These are phyloP conservation scores for Microdochium bolleyi DNA, from an alignment of 2,329 filamentous ascomycete species.

Conservation along the genomic window DNA sequence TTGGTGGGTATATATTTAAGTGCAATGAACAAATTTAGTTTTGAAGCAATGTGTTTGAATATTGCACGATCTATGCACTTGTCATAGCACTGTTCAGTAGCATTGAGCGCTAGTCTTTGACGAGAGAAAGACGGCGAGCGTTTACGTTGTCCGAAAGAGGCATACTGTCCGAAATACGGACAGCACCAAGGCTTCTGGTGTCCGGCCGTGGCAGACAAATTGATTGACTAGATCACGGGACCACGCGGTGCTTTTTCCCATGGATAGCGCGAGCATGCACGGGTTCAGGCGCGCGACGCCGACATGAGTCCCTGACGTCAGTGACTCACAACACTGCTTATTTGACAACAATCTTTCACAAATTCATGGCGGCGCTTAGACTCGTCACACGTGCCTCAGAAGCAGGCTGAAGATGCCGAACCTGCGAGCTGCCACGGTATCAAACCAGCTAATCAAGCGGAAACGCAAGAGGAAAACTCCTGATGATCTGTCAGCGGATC, in stretches of 20 bases:
- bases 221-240: neutral
- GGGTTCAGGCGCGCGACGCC: neutral
- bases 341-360: neutral
- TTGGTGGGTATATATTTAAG: too few relatives aligned
- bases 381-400: slow-evolving; percentile 3
- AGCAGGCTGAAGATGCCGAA: slow-evolving; percentile 29
- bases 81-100: too few relatives aligned
- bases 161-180: too few relatives aligned
- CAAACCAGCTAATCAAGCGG: slow-evolving; percentile 24
- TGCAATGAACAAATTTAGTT: too few relatives aligned
- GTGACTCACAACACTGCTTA: neutral
- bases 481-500: slow-evolving; percentile 1
- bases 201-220: neutral
- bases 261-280: neutral
- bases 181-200: too few relatives aligned
- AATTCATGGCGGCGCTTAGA: too few relatives aligned
- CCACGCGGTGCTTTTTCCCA: neutral
- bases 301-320: neutral
- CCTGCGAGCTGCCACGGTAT: slow-evolving; percentile 37
- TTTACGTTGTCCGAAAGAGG: too few relatives aligned
- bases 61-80: too few relatives aligned
- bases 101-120: too few relatives aligned
- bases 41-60: too few relatives aligned
- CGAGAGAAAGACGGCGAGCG: too few relatives aligned
- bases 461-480: slow-evolving; percentile 27